Conservation (phyloP, 768 basidiomycete species). For the Macrocybe gigantea region DNA sequence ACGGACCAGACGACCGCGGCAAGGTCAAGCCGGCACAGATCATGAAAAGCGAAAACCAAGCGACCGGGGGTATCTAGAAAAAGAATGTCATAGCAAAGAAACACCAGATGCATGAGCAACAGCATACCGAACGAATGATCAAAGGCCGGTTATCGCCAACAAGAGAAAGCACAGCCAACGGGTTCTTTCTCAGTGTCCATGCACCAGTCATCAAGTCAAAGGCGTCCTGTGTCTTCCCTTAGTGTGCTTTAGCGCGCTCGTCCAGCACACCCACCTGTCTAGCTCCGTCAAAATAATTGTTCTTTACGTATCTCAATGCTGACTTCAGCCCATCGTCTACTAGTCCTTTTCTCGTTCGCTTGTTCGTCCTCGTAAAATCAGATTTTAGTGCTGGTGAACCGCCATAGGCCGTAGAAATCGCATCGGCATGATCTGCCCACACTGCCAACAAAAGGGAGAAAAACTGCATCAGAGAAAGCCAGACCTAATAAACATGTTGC, state of each 20-base stretch:
- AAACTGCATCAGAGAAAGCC: background rate
- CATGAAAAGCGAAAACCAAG: constrained; percentile 83
- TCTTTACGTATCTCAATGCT: constrained; percentile 81
- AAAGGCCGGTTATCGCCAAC: constrained; percentile 79
- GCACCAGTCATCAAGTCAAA: constrained; percentile 91
- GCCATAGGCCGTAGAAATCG: constrained; percentile 84
- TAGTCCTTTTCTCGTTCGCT: constrained; percentile 73
- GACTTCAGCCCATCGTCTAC: constrained; percentile 88
- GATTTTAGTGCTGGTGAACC: constrained; percentile 96
- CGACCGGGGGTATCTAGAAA: constrained; percentile 73
- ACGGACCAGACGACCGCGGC: constrained; percentile 81
- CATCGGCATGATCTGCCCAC: constrained; percentile 97
- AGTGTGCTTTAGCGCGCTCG: background rate
- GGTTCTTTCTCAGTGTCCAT: constrained; percentile 81
- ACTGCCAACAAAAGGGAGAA: constrained; percentile 40
- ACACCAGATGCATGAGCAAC: background rate
- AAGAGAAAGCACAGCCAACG: constrained; percentile 62
- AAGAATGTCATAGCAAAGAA: constrained; percentile 1
- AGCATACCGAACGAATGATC: constrained; percentile 72
- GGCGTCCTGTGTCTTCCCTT: constrained; percentile 58
- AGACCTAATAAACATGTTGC: background rate
- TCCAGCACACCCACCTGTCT: constrained; percentile 67
- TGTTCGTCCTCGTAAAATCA: constrained; percentile 92
- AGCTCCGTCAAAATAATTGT: constrained; percentile 95
- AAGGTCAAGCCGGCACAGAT: constrained; percentile 81